These are phyloP conservation scores for Yamadazyma kanchanaburiensis DNA, from an alignment of 1,139 yeast species.

Conservation along the genomic window DNA sequence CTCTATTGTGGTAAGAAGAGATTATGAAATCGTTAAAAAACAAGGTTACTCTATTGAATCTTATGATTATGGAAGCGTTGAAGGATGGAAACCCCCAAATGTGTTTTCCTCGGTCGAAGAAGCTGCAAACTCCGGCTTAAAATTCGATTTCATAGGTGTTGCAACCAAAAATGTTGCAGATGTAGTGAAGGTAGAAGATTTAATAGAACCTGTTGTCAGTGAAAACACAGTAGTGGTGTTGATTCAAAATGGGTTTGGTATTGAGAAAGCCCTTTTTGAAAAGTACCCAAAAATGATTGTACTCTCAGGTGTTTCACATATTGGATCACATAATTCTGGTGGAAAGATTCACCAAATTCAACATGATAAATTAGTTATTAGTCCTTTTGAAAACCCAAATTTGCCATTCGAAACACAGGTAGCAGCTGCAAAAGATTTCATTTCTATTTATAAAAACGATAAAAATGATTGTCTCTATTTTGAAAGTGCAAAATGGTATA, in stretches of 20 bases:
- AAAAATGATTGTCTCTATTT: conserved; percentile 35
- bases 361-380: conserved; percentile 52
- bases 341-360: conserved; percentile 51
- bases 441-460: conserved; percentile 45
- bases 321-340: conserved; percentile 57
- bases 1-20: conserved; percentile 62
- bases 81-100: conserved; percentile 53
- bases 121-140: conserved; percentile 31
- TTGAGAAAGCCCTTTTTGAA: conserved; percentile 57
- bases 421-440: conserved; percentile 37
- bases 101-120: conserved; percentile 40
- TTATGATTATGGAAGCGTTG: conserved; percentile 54
- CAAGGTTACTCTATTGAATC: conserved; percentile 63
- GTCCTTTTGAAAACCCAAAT: conserved; percentile 38
- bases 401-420: conserved; percentile 15
- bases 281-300: conserved; percentile 56
- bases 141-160: conserved; percentile 63
- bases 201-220: conserved; percentile 50
- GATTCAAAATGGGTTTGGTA: conserved; percentile 72
- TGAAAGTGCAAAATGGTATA: conserved; percentile 44
- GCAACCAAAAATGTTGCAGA: conserved; percentile 77
- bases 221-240: conserved; percentile 50
- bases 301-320: conserved; percentile 67
- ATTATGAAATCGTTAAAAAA: conserved; percentile 51
- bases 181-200: conserved; percentile 50